A percentile compares a stretch with the other conserved stretches of the same genome.
phyloP scores from a whole-genome alignment of 2,329 filamentous ascomycete genomes.

The Aureobasidium sp. region DNA sequence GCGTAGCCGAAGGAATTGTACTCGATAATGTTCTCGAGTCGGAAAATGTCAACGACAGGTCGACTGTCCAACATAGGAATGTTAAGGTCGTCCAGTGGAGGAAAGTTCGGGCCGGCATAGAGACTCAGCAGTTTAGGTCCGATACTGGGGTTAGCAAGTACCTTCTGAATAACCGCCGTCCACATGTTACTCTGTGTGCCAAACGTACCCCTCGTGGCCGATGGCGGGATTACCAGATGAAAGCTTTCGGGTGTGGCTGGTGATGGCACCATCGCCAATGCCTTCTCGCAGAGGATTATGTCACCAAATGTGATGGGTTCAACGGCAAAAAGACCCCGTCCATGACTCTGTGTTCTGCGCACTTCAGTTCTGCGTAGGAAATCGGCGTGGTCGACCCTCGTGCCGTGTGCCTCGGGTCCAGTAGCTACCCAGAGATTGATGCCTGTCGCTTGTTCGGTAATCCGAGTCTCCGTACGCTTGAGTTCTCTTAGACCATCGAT shows the following conservation, averaged over 20 bases:
- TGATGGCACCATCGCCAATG: slow-evolving; percentile 24
- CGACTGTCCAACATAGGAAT: slow-evolving; percentile 4
- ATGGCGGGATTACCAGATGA: slow-evolving; percentile 4
- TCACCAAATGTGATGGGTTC: slow-evolving; percentile 11
- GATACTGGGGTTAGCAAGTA: slow-evolving; percentile 25
- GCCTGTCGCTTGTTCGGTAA: slow-evolving; percentile 1
- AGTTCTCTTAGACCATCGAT: neutral
- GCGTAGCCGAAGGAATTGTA: slow-evolving; percentile 30
- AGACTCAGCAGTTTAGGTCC: slow-evolving; percentile 26
- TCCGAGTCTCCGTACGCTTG: neutral
- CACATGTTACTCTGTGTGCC: slow-evolving; percentile 25
- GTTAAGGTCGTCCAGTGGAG: slow-evolving; percentile 21
- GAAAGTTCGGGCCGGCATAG: slow-evolving; percentile 22
- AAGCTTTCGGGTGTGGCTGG: slow-evolving; percentile 19
- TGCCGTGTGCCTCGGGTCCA: neutral
- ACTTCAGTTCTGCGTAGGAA: slow-evolving; percentile 22
- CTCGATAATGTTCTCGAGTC: slow-evolving; percentile 45
- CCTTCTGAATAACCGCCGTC: slow-evolving; percentile 24
- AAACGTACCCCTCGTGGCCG: slow-evolving; percentile 13
- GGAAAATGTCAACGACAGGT: slow-evolving; percentile 29
- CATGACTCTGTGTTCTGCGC: neutral
- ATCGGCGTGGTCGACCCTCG: slow-evolving; percentile 27
- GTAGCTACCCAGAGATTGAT: neutral
- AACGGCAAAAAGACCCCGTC: slow-evolving; percentile 16
- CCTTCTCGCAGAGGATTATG: slow-evolving; percentile 29